Conservation (phyloP, 139 green algal genomes). For the Chlorella sp. region DNA sequence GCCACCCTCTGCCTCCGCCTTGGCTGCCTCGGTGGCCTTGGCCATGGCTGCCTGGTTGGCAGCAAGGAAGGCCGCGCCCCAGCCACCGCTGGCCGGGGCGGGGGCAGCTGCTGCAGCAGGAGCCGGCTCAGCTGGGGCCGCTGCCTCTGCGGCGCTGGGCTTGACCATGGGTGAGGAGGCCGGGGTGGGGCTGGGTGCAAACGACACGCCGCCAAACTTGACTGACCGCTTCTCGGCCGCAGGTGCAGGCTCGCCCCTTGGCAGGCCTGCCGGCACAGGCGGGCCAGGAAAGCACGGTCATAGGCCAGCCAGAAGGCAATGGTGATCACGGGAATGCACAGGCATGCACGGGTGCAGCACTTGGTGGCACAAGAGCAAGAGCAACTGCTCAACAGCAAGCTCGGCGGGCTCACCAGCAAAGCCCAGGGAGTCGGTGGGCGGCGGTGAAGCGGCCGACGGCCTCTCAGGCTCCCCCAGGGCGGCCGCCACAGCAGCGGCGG, state of each 20-base stretch:
- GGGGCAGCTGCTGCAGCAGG: neutral
- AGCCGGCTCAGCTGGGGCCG: too few species aligned
- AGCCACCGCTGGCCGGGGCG: neutral
- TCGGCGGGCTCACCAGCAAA: slow-evolving; percentile 28
- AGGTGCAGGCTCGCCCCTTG: neutral
- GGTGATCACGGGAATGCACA: too few species aligned
- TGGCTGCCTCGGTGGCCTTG: neutral
- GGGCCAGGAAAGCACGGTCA: too few species aligned
- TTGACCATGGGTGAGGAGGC: neutral
- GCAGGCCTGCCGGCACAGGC: slow-evolving; percentile 16
- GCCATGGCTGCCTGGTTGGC: slow-evolving; percentile 1
- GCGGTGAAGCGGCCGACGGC: slow-evolving; percentile 6
- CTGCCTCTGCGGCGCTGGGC: neutral
- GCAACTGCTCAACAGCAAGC: too few species aligned
- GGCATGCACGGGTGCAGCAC: too few species aligned
- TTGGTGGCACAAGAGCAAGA: too few species aligned
- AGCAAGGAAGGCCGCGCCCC: slow-evolving; percentile 17
- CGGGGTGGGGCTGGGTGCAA: slow-evolving; percentile 15
- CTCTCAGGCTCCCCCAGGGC: neutral
- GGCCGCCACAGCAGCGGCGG: neutral
- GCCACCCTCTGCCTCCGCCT: neutral
- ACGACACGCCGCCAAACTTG: slow-evolving; percentile 37
- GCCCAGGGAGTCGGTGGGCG: slow-evolving; percentile 33
- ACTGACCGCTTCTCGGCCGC: neutral
- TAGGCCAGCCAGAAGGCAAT: too few species aligned